Base-by-base conservation (phyloP, 306 rosid species). In the Castanea mollissima region DNA sequence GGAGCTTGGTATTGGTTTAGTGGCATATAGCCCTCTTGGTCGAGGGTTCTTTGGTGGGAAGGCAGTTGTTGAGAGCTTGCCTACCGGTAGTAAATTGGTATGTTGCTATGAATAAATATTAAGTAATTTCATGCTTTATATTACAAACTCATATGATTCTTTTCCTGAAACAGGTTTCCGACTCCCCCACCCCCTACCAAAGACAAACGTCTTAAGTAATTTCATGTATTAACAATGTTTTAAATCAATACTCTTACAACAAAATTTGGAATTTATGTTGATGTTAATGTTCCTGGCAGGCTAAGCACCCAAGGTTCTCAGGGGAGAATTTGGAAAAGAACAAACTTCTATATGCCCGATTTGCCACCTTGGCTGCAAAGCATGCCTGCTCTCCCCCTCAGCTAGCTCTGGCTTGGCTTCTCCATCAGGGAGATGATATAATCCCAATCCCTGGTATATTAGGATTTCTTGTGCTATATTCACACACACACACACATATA, bases 391-490 rank as follows among this genome's bases (percentile, higher is more conserved):
- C 87, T 71, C 90, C 89, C 74, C 82, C 94, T 64, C 91, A 92
- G 74, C 76, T 92, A 76, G 94, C 90, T 74, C 76, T 90, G 71
- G 91, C 97, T 16, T 90, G 94, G 92, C 86, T 90, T 82, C 87
- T 92, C 13, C 89, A 90, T 79, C 97, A 87, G 81, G 91, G 89
- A 78, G 86, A 82, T 60, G 88, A 88, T 68, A 81, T 90, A 82
- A 38, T 92, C 82, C 91, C 97, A 55, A 88, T 92, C 68, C 97
- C 94, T 21, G 97, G 92, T 92, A 87, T 73, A n/a, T 58, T 69
- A 75, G 15, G 1, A 69, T 44, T 21, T 44, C 34, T 25, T 60
- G 16, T 74, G 79, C 1, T 27, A 31, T 58, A 13, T 46, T 73
- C 72, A 68, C 65, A 38, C 11, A 38, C 11, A 38, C 2, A 38